Evolutionary conservation across 805 yeast species (phyloP).

Genomic region (Brettanomyces anomalus): DNA sequence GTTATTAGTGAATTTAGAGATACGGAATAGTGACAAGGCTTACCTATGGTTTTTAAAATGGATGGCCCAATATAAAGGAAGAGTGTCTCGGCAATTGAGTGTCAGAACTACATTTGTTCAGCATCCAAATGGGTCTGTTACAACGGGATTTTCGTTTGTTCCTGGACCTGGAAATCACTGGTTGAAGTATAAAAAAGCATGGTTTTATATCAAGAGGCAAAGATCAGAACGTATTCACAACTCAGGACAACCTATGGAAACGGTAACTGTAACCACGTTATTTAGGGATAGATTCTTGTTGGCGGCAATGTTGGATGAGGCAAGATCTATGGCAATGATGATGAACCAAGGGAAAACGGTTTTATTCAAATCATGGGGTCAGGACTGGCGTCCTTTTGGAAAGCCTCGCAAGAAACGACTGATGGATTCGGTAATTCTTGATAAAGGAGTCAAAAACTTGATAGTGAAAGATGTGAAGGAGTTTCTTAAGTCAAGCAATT

Average conservation of each 20-base stretch:
- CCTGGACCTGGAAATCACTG: conserved; percentile 98
- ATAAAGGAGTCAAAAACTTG: conserved; percentile 57
- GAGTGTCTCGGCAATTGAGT: conserved; percentile 75
- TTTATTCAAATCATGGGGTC: conserved; percentile 90
- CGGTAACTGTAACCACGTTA: conserved; percentile 86
- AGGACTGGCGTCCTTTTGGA: conserved; percentile 98
- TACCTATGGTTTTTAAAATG: conserved; percentile 93
- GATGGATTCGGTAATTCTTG: conserved; percentile 79
- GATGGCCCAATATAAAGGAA: conserved; percentile 78
- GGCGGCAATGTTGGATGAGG: conserved; percentile 61
- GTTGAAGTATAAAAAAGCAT: conserved; percentile 77
- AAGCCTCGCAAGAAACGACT: conserved; percentile 84
- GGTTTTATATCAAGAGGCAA: conserved; percentile 81
- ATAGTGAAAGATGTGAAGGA: conserved; percentile 70
- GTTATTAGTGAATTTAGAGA: conserved; percentile 83
- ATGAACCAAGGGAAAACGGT: conserved; percentile 91
- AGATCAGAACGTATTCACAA: conserved; percentile 85
- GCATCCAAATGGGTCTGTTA: conserved; percentile 87
- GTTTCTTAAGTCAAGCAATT: conserved; percentile 68
- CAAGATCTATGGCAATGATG: conserved; percentile 72
- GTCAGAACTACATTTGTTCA: conserved; percentile 83
- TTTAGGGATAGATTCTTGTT: conserved; percentile 73
- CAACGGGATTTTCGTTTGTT: conserved; percentile 80
- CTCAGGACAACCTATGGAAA: conserved; percentile 91
- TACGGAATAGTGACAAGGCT: conserved; percentile 87